phyloP scores from a whole-genome alignment of 1,139 yeast genomes.

The Magnusiomyces fungicola region DNA sequence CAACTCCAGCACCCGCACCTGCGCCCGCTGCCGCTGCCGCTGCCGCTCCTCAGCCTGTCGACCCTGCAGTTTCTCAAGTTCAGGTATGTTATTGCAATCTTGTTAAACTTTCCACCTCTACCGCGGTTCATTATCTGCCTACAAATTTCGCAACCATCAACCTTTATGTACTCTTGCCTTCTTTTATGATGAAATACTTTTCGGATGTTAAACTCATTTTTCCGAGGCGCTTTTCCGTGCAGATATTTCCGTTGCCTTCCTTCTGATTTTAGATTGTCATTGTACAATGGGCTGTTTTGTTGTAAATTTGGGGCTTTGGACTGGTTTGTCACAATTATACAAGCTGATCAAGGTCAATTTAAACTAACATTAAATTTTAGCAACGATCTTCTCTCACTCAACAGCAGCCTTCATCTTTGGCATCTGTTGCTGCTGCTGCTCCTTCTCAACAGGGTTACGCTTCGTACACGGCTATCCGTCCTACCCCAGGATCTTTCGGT shows the following conservation, averaged over 20 bases:
- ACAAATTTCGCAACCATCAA: background rate
- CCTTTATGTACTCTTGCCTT: too few species aligned
- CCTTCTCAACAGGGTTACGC: constrained; percentile 3
- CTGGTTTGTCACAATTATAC: too few species aligned
- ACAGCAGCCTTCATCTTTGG: background rate
- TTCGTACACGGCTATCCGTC: constrained; percentile 4
- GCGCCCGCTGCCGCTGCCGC: too few species aligned
- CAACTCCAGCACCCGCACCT: too few species aligned
- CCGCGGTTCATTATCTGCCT: too few species aligned
- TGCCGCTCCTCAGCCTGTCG: too few species aligned
- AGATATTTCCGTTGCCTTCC: constrained; percentile 17
- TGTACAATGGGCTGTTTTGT: background rate
- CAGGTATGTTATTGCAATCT: background rate
- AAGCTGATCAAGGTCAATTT: background rate
- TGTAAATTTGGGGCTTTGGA: background rate
- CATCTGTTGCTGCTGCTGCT: background rate
- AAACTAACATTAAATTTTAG: background rate
- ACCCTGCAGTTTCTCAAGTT: too few species aligned
- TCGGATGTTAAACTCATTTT: constrained; percentile 14
- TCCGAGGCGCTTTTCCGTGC: constrained; percentile 14
- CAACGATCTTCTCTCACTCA: background rate
- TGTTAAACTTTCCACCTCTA: background rate
- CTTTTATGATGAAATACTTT: constrained; percentile 15
- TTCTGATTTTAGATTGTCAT: constrained; percentile 8
- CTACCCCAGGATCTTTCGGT: constrained; percentile 1